Conservation (phyloP, 78 protist genomes). For the Corallochytrium limacisporum region DNA sequence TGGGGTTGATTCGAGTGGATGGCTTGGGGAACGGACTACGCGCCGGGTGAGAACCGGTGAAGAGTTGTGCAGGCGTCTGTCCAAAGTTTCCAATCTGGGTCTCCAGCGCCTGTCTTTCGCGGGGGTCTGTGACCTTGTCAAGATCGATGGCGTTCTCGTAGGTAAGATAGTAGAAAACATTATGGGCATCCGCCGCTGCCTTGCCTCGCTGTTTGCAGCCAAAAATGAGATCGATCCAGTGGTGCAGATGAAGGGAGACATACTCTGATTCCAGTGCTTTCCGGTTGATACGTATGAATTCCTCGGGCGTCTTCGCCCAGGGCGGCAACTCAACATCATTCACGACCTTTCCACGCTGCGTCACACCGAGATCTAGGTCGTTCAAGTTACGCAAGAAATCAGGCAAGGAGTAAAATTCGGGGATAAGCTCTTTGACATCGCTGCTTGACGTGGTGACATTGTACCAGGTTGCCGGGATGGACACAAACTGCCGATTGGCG, state of each 20-base stretch:
- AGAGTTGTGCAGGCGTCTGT: slow-evolving; percentile 92
- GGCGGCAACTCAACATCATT: slow-evolving; percentile 79
- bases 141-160: slow-evolving; percentile 79
- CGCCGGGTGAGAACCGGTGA: slow-evolving; percentile 63
- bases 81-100: slow-evolving; percentile 90
- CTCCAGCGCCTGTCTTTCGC: slow-evolving; percentile 32
- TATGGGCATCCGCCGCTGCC: slow-evolving; percentile 63
- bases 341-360: slow-evolving; percentile 53
- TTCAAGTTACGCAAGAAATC: slow-evolving; percentile 67
- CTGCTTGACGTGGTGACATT: slow-evolving; percentile 20
- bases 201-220: slow-evolving; percentile 81
- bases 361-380: slow-evolving; percentile 55
- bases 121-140: slow-evolving; percentile 54
- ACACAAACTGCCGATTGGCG: slow-evolving; percentile 85
- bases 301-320: slow-evolving; percentile 83
- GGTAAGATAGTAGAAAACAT: slow-evolving; percentile 78
- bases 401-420: slow-evolving; percentile 79
- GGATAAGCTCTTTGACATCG: slow-evolving; percentile 83
- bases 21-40: too few species aligned
- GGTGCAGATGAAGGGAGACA: slow-evolving; percentile 67
- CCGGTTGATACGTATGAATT: slow-evolving; percentile 58
- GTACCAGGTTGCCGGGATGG: slow-evolving; percentile 53
- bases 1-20: too few species aligned
- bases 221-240: slow-evolving; percentile 92
- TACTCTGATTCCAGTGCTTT: slow-evolving; percentile 79